These are phyloP conservation scores for Pistacia atlantica DNA, from an alignment of 345 rosid species.

Conservation along the genomic window DNA sequence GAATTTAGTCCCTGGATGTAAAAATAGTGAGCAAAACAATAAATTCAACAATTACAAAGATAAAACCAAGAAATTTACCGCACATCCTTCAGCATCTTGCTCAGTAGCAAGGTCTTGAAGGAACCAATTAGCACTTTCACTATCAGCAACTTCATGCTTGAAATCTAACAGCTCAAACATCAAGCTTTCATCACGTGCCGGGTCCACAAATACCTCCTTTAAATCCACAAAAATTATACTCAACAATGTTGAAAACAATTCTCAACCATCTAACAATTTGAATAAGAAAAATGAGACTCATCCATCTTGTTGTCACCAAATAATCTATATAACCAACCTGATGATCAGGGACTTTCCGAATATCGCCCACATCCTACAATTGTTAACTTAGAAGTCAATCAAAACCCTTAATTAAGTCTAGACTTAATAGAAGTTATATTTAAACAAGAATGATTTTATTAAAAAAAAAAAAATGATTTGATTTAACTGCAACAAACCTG, in stretches of 20 bases:
- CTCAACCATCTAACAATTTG: neutral
- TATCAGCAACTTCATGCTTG: constrained; percentile 56
- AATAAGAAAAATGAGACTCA: neutral
- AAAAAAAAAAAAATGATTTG: neutral
- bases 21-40: neutral
- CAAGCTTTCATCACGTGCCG: constrained; percentile 84
- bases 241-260: neutral
- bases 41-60: neutral
- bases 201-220: constrained; percentile 84
- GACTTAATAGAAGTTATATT: no score
- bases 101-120: constrained; percentile 54
- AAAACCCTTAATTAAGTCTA: neutral
- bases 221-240: constrained; percentile 16
- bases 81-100: constrained; percentile 60
- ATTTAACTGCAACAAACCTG: constrained; percentile 30
- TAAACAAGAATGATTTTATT: neutral
- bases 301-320: neutral
- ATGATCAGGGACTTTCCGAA: constrained; percentile 55
- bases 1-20: neutral
- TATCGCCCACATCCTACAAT: constrained; percentile 51
- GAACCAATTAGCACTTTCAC: constrained; percentile 53
- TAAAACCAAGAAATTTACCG: constrained; percentile 35
- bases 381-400: neutral
- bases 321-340: constrained; percentile 37
- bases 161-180: constrained; percentile 74